phyloP scores from a whole-genome alignment of 192 early-diverging fungal genomes.

The Diversispora eburnea region DNA sequence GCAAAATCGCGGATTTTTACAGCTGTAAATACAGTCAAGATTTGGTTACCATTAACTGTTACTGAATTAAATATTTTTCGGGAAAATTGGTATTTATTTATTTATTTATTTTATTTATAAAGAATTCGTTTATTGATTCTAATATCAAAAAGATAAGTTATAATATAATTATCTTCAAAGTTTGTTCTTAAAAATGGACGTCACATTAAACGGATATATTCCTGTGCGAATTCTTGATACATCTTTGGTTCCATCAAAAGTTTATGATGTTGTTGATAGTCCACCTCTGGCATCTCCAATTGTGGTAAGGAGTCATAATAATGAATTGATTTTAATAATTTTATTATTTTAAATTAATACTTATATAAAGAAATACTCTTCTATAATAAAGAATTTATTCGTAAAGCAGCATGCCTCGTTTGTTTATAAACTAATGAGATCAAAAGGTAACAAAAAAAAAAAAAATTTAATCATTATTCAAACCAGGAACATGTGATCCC shows the following conservation, averaged over 20 bases:
- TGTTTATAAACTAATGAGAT: conserved; percentile 51
- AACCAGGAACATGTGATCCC: no score
- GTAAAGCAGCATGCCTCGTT: conserved; percentile 52
- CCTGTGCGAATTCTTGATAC: conserved; percentile 51
- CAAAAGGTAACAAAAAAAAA: conserved; percentile 33
- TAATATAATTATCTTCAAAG: conserved; percentile 30
- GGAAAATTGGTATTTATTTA: conserved; percentile 49
- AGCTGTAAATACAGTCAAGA: conserved; percentile 48
- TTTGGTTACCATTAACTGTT: conserved; percentile 49
- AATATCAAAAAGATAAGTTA: not conserved
- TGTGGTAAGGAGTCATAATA: conserved; percentile 28
- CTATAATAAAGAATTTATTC: conserved; percentile 44
- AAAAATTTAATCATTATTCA: not conserved
- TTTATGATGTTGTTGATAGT: conserved; percentile 40
- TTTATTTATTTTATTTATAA: not conserved
- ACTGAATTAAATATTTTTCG: conserved; percentile 52
- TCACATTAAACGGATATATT: conserved; percentile 36
- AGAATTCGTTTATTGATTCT: not conserved
- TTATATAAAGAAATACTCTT: not conserved
- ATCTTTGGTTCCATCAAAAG: conserved; percentile 40
- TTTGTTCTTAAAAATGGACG: conserved; percentile 7
- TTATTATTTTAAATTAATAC: not conserved
- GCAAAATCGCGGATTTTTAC: conserved; percentile 40
- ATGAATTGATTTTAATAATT: not conserved
- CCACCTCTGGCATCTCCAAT: conserved; percentile 5